phyloP scores from a whole-genome alignment of 1,284 basidiomycete genomes.

The Ustilago shanxiensis region DNA sequence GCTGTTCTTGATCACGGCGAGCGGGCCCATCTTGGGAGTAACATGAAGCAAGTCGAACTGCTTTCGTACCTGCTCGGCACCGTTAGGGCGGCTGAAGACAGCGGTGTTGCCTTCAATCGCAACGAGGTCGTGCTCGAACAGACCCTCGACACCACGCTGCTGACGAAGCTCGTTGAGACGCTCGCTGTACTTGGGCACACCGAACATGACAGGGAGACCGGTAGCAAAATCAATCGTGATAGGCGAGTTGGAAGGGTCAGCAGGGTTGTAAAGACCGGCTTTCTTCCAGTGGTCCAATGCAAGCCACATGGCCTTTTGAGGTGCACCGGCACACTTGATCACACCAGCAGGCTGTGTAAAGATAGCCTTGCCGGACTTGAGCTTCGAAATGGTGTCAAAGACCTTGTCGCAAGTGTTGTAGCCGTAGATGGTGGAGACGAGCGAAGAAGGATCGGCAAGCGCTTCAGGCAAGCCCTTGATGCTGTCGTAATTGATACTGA shows the following conservation, averaged over 20 bases:
- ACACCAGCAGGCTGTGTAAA: conserved; percentile 97
- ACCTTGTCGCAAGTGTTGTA: conserved; percentile 64
- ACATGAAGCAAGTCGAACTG: conserved; percentile 89
- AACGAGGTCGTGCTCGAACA: conserved; percentile 87
- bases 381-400: conserved; percentile 72
- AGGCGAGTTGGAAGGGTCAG: conserved; percentile 71
- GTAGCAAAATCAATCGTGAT: conserved; percentile 84
- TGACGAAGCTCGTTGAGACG: conserved; percentile 83
- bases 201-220: conserved; percentile 91
- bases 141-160: conserved; percentile 82
- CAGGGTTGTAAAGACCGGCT: conserved; percentile 50
- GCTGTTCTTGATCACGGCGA: conserved; percentile 81
- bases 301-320: conserved; percentile 71
- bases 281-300: conserved; percentile 65
- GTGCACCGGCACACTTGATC: conserved; percentile 91
- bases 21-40: conserved; percentile 89
- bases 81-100: conserved; percentile 75
- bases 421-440: conserved; percentile 93
- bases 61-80: conserved; percentile 73
- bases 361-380: conserved; percentile 84
- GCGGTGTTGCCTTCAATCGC: conserved; percentile 79
- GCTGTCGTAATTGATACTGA: conserved; percentile 81
- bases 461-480: conserved; percentile 85
- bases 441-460: conserved; percentile 80
- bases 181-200: conserved; percentile 84